Percentiles rank a stretch among this genome's conserved stretches.
phyloP scores from a whole-genome alignment of 495 filamentous ascomycete species.

The Friedmanniomyces simplex region DNA sequence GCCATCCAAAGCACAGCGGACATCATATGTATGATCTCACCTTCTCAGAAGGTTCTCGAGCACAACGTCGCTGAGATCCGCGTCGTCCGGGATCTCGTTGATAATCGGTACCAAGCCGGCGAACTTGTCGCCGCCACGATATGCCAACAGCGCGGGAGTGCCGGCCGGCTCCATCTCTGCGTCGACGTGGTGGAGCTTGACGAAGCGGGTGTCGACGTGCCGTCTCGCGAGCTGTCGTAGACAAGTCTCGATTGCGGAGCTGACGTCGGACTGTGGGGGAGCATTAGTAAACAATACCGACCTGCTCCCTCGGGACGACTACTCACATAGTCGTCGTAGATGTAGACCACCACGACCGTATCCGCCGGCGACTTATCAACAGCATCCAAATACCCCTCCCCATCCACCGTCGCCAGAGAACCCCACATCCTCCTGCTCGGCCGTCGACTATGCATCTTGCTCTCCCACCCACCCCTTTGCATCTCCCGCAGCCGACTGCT shows the following conservation, averaged over 20 bases:
- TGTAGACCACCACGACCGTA: slow-evolving; percentile 85
- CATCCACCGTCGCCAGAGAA: slow-evolving; percentile 72
- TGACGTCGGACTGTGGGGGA: slow-evolving; percentile 58
- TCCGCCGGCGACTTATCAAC: slow-evolving; percentile 77
- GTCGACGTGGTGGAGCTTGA: slow-evolving; percentile 84
- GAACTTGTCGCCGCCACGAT: slow-evolving; percentile 81
- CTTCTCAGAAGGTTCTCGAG: slow-evolving; percentile 52
- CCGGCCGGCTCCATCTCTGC: slow-evolving; percentile 90
- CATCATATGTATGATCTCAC: slow-evolving; percentile 19
- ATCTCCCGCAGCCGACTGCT: slow-evolving; percentile 67
- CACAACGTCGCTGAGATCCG: slow-evolving; percentile 46
- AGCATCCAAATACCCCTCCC: slow-evolving; percentile 82
- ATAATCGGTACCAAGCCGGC: slow-evolving; percentile 79
- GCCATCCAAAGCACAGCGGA: background rate
- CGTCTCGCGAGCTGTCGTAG: slow-evolving; percentile 58
- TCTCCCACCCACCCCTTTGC: slow-evolving; percentile 33
- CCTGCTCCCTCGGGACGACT: background rate
- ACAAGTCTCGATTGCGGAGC: slow-evolving; percentile 63
- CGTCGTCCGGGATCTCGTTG: slow-evolving; percentile 66
- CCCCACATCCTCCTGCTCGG: slow-evolving; percentile 62
- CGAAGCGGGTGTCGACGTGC: slow-evolving; percentile 65
- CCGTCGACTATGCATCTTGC: slow-evolving; percentile 38
- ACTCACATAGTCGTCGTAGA: slow-evolving; percentile 80
- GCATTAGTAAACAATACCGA: slow-evolving; percentile 1
- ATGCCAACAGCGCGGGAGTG: slow-evolving; percentile 81